Evolutionary conservation across 2,329 filamentous ascomycete genomes (phyloP).

Genomic region (Rachicladosporium sp.): DNA sequence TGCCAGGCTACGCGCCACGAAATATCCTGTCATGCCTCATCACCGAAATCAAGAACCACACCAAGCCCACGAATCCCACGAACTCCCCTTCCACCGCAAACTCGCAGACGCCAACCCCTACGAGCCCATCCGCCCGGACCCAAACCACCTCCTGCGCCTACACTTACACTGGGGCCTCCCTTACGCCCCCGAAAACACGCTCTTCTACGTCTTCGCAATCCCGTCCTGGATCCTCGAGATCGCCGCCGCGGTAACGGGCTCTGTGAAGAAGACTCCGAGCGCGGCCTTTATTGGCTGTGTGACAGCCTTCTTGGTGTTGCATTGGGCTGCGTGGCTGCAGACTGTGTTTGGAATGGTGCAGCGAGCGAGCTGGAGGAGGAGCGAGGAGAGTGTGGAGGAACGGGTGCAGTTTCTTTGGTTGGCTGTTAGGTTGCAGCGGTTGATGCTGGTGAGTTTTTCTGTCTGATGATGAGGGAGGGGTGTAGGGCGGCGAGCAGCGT

Average conservation of each 20-base stretch:
- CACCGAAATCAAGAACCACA: background rate
- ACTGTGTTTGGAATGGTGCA: conserved; percentile 22
- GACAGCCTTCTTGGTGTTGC: conserved; percentile 15
- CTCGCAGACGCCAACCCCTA: background rate
- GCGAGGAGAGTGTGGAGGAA: conserved; percentile 20
- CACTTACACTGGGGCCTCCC: conserved; percentile 20
- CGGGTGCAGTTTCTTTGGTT: conserved; percentile 21
- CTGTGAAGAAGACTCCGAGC: conserved; percentile 10
- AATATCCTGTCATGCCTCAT: background rate
- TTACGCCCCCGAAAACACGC: conserved; percentile 11
- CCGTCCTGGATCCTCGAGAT: conserved; percentile 18
- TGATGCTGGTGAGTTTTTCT: conserved; percentile 22
- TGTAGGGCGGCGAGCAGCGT: too few relatives aligned
- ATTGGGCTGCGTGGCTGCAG: conserved; percentile 23
- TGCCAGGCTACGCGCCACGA: too few relatives aligned
- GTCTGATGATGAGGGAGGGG: conserved; percentile 7
- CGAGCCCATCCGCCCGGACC: conserved; percentile 4
- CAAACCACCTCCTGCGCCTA: conserved; percentile 6
- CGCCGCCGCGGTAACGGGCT: conserved; percentile 15
- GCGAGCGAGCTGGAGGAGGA: conserved; percentile 22
- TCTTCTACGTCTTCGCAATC: conserved; percentile 21
- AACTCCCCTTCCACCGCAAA: conserved; percentile 3
- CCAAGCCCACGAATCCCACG: conserved; percentile 1
- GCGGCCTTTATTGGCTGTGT: conserved; percentile 16
- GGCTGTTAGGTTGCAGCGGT: conserved; percentile 19